Base-by-base conservation (phyloP, 495 filamentous ascomycete species). In the Aspergillus nidulans region DNA sequence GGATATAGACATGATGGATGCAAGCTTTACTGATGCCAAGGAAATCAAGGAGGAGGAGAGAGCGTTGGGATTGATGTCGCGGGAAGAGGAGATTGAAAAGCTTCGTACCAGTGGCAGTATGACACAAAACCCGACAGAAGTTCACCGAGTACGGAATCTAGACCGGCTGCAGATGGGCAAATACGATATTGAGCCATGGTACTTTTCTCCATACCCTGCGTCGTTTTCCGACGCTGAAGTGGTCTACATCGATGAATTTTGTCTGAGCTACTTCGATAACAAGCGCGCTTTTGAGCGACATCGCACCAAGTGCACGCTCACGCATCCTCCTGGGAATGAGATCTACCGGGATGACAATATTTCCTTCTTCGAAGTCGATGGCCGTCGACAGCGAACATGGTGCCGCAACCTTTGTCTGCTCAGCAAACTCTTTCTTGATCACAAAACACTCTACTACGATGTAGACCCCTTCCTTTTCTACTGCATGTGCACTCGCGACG, bases 391-490 rank as follows among this genome's bases (percentile, higher is more conserved):
- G 63, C 81, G 92, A 10, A 95, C 89, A 3, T 98, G 91, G 91
- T 97, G 95, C 59, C 90, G 94, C 5, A 98, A 98, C 60, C 79
- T 98, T 20, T 97, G 94, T 69, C 78, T 98, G 0, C 78, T 98
- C 5, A 90, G 84, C 54, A 98, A 98, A 66, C 87, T 97, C 66
- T 98, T 98, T 73, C 84, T 98, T 23, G 94, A 97, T 62, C 94
- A 97, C 76, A 98, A 98, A 70, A 97, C 94, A 7, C 87, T 98
- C n/a, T 98, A 96, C 79, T 98, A 97, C 74, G 94, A 98, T 63
- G 94, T 98, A 49, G 94, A 98, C 64, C 94, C 94, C 8, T 98
- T 98, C 71, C 75, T 97, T 9, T 98, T 97, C 78, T 98, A 98
- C 74, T 92, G 92, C 81, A 98, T 98, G 94, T 88, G 84, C 49